These are phyloP conservation scores for Erysimum cheiranthoides DNA, from an alignment of 345 rosid species.

Conservation along the genomic window DNA sequence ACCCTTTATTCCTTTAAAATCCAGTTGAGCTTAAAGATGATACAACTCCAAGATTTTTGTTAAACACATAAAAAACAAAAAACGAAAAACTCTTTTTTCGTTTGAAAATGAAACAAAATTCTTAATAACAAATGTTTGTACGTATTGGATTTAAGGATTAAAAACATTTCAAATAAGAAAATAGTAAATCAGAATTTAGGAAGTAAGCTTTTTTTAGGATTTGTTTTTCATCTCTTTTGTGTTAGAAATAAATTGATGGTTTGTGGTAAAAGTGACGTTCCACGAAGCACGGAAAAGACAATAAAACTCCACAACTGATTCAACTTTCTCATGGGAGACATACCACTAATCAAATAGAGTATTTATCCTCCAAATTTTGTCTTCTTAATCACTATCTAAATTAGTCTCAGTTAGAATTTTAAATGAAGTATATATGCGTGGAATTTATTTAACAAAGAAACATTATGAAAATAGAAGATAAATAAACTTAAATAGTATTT, in stretches of 20 bases:
- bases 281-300: conserved; percentile 29
- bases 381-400: neutral
- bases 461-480: neutral
- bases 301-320: conserved; percentile 35
- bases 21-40: conserved; percentile 42
- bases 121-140: conserved; percentile 17
- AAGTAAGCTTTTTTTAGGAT: conserved; percentile 25
- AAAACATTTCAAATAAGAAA: conserved; percentile 15
- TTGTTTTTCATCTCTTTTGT: conserved; percentile 9
- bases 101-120: conserved; percentile 24
- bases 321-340: conserved; percentile 14
- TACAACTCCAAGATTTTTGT: conserved; percentile 18
- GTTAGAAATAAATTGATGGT: conserved; percentile 36
- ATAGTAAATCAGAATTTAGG: conserved; percentile 37
- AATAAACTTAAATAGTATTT: too few species aligned
- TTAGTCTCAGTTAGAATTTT: neutral
- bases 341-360: conserved; percentile 32
- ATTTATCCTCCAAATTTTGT: neutral
- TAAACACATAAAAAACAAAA: neutral
- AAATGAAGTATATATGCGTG: neutral
- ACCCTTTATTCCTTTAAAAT: conserved; percentile 33
- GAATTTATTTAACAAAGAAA: neutral
- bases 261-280: conserved; percentile 15
- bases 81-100: neutral
- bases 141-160: conserved; percentile 37